These are phyloP conservation scores for Achlya hypogyna DNA, from an alignment of 352 stramenopile genomes.

Conservation along the genomic window DNA sequence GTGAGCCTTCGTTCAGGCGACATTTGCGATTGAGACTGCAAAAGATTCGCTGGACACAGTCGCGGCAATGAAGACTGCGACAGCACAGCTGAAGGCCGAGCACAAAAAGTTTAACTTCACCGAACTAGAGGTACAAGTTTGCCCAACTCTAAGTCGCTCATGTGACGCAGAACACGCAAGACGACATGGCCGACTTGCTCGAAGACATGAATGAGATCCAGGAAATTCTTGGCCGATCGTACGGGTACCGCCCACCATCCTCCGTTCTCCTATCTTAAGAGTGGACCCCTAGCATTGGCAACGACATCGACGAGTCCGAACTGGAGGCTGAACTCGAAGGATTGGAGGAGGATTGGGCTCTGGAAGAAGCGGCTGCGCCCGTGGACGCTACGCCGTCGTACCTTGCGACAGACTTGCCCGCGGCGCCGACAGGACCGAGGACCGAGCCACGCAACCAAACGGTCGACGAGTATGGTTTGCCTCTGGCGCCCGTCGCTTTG, in stretches of 20 bases:
- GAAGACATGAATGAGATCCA: constrained; percentile 99
- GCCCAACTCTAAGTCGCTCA: neutral
- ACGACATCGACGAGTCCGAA: constrained; percentile 93
- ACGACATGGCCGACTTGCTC: constrained; percentile 96
- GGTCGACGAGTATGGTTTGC: constrained; percentile 72
- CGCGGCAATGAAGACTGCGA: constrained; percentile 90
- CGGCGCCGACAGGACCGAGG: constrained; percentile 34
- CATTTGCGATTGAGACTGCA: constrained; percentile 88
- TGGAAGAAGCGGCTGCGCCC: constrained; percentile 44
- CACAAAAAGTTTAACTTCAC: constrained; percentile 95
- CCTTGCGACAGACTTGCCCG: constrained; percentile 43
- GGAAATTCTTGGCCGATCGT: constrained; percentile 92
- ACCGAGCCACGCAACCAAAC: constrained; percentile 16
- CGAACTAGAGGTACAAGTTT: constrained; percentile 84
- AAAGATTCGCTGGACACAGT: constrained; percentile 90
- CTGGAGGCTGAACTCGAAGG: constrained; percentile 91
- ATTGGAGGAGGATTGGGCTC: constrained; percentile 89
- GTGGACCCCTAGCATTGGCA: constrained; percentile 57
- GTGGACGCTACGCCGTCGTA: constrained; percentile 55
- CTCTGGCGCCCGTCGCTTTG: constrained; percentile 26
- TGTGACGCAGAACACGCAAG: constrained; percentile 80
- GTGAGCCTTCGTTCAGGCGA: constrained; percentile 30
- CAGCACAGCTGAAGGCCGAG: constrained; percentile 87
- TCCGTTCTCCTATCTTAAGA: neutral
- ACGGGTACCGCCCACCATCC: constrained; percentile 46